Base-by-base conservation (phyloP, 2,329 filamentous ascomycete species). In the Hymenoscyphus fraxineus region DNA sequence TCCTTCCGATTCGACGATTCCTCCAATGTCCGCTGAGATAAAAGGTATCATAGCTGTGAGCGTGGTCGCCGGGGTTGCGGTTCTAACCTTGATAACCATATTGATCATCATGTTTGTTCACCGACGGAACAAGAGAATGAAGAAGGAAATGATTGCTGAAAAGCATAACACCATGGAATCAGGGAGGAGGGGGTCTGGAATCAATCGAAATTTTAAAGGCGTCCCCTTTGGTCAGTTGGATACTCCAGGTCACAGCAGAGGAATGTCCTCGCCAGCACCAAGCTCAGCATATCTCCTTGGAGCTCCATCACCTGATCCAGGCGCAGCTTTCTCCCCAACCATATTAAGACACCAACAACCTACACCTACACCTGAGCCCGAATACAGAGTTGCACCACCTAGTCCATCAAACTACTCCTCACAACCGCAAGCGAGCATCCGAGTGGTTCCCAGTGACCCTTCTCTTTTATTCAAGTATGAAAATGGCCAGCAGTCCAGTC, bases 381-480 rank as follows among this genome's bases (percentile, higher is more conserved):
- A 35, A 57, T 57, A 57, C 32, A 38, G 32, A 35, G 27, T 16
- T n/a, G 55, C 16, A 57, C 27, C 55, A n/a, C 6, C 32, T 13
- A 54, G 47, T 57, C 31, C 55, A 56, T 27, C 54, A 10, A 7
- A 27, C 54, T 32, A 57, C 31, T 16, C 60, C 60, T 1, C 39
- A 61, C 56, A 31, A 32, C 60, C 32, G n/a, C 35, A 61, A 56
- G 59, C 59, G 47, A 61, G 60, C 54, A 38, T 61, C 31, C 15
- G 60, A 39, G 41, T 57, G 44, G 51, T 61, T 4, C 60, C 60
- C 4, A 61, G 60, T 22, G 51, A 61, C n/a, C 51, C 60, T 19
- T 55, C 60, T 12, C 60, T 61, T 9, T 47, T 61, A 38, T 47
- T 39, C 15, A 61, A 32, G 22, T 61, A 56, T 47, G 6, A 22